A percentile compares a stretch with the other conserved stretches of the same genome.
These are phyloP conservation scores for Chlamydomonas sphaeroides DNA, from an alignment of 139 green algal genomes.

Conservation along the genomic window DNA sequence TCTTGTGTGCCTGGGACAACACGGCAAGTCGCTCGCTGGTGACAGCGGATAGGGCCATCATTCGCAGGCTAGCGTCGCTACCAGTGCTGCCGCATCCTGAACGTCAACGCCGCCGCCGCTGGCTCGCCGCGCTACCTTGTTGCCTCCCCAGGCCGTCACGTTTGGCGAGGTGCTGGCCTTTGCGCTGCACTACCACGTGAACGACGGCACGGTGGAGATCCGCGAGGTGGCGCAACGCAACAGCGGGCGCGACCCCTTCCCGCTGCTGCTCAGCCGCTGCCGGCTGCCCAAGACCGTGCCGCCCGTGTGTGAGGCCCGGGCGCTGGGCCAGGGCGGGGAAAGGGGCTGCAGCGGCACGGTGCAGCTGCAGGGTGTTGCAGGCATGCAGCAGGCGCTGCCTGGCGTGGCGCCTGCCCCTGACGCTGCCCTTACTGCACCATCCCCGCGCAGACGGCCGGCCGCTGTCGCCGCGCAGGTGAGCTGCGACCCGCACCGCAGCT, in stretches of 20 bases:
- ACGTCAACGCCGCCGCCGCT: too few relatives aligned
- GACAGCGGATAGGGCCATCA: too few relatives aligned
- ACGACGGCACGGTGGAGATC: slow-evolving; percentile 84
- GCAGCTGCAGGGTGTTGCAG: background rate
- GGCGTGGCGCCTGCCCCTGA: too few relatives aligned
- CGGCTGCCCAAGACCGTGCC: slow-evolving; percentile 57
- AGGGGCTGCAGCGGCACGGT: too few relatives aligned
- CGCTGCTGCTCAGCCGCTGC: slow-evolving; percentile 47
- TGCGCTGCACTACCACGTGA: slow-evolving; percentile 84
- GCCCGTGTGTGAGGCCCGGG: slow-evolving; percentile 49
- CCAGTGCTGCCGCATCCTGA: too few relatives aligned
- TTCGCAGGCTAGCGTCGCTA: too few relatives aligned
- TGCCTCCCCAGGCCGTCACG: slow-evolving; percentile 23
- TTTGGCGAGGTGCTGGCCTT: slow-evolving; percentile 79
- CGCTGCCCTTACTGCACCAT: too few relatives aligned
- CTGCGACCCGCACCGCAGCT: too few relatives aligned
- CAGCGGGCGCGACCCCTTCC: slow-evolving; percentile 58
- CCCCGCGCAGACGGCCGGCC: slow-evolving; percentile 43
- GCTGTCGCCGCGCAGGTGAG: slow-evolving; percentile 48
- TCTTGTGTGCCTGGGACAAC: slow-evolving; percentile 88
- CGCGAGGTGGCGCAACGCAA: slow-evolving; percentile 51
- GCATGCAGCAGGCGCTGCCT: too few relatives aligned
- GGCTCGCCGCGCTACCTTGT: too few relatives aligned
- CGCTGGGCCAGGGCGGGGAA: too few relatives aligned
- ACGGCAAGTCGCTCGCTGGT: too few relatives aligned